Evolutionary conservation across 768 basidiomycete genomes (phyloP).

Genomic region (Podaxis carcinomalis): DNA sequence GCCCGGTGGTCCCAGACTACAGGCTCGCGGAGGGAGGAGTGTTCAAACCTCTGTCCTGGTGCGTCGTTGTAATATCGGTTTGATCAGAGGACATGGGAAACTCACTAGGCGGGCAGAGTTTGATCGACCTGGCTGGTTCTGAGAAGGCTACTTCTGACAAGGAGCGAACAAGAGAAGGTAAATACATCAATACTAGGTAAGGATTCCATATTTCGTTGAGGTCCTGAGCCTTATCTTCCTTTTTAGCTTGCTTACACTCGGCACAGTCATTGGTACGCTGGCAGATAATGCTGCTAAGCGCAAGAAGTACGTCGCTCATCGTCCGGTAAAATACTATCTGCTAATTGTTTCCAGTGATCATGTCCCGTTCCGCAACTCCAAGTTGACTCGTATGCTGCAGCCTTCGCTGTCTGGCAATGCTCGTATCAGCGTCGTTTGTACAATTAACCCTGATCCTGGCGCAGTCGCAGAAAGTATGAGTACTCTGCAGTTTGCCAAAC

Average conservation of each 20-base stretch:
- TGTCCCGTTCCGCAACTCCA: slow-evolving; percentile 93
- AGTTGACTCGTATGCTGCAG: slow-evolving; percentile 90
- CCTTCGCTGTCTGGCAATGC: slow-evolving; percentile 95
- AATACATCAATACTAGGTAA: slow-evolving; percentile 91
- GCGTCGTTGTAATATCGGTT: slow-evolving; percentile 16
- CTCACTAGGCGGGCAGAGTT: slow-evolving; percentile 45
- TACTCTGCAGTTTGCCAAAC: slow-evolving; percentile 86
- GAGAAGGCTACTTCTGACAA: slow-evolving; percentile 96
- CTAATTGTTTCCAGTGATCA: slow-evolving; percentile 56
- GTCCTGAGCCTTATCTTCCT: slow-evolving; percentile 5
- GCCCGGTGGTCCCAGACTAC: slow-evolving; percentile 55
- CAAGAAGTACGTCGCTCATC: slow-evolving; percentile 47
- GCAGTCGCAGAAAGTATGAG: slow-evolving; percentile 84
- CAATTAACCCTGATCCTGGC: slow-evolving; percentile 79
- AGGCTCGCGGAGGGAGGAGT: slow-evolving; percentile 74
- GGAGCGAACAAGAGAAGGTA: slow-evolving; percentile 92
- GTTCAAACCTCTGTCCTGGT: slow-evolving; percentile 77
- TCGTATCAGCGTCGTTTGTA: slow-evolving; percentile 93
- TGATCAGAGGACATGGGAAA: neutral
- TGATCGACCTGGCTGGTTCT: slow-evolving; percentile 95
- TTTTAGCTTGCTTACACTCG: slow-evolving; percentile 80
- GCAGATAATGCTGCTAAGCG: slow-evolving; percentile 81
- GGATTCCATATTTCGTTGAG: slow-evolving; percentile 4
- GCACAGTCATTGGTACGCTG: slow-evolving; percentile 87
- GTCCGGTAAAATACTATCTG: neutral